Percentiles rank a stretch among this genome's conserved stretches.
These are phyloP conservation scores for Parathielavia appendiculata DNA, from an alignment of 495 filamentous ascomycete genomes.

Conservation along the genomic window DNA sequence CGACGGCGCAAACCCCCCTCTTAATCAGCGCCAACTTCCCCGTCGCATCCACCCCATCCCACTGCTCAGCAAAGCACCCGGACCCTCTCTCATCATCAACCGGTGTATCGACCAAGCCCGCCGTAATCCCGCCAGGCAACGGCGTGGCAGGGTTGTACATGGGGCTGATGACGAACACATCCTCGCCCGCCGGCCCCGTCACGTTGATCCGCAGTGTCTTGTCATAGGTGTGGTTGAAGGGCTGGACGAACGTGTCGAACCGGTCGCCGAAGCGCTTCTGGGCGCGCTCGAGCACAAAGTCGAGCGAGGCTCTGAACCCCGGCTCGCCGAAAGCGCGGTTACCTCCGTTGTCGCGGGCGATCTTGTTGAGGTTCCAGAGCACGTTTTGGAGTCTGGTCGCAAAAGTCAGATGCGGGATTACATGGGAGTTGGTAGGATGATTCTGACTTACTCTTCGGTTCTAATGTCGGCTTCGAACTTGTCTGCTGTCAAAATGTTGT, in stretches of 20 bases:
- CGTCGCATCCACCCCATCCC: slow-evolving; percentile 36
- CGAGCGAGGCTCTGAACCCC: slow-evolving; percentile 59
- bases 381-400: slow-evolving; percentile 26
- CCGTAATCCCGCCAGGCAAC: slow-evolving; percentile 22
- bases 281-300: slow-evolving; percentile 51
- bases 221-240: slow-evolving; percentile 41
- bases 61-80: slow-evolving; percentile 35
- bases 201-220: slow-evolving; percentile 28
- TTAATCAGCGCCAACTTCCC: slow-evolving; percentile 59
- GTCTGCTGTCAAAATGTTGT: slow-evolving; percentile 25
- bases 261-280: slow-evolving; percentile 30
- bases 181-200: slow-evolving; percentile 25
- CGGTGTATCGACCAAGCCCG: slow-evolving; percentile 24
- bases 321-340: slow-evolving; percentile 57
- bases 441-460: slow-evolving; percentile 23
- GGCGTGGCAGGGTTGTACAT: slow-evolving; percentile 28
- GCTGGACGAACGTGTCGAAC: slow-evolving; percentile 48
- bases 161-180: slow-evolving; percentile 30
- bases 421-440: slow-evolving; percentile 12
- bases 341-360: slow-evolving; percentile 32
- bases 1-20: slow-evolving; percentile 58
- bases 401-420: not conserved
- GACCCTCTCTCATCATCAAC: slow-evolving; percentile 33
- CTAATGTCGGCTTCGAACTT: slow-evolving; percentile 30
- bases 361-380: slow-evolving; percentile 41